Evolutionary conservation across 179 eudicot species (phyloP).

Genomic region (Silene vulgaris): DNA sequence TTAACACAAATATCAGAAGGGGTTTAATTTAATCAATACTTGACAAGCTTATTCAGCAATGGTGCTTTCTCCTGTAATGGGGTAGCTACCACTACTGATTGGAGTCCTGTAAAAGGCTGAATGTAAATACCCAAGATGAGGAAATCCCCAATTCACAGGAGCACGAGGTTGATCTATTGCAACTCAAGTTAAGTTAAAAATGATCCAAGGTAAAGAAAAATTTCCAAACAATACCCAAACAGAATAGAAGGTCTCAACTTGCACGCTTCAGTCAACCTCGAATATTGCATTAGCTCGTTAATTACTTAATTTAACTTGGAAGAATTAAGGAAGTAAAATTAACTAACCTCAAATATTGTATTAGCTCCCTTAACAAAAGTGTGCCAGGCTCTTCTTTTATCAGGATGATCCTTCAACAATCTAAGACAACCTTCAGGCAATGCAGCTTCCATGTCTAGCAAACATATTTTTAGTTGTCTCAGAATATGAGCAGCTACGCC

Average conservation of each 20-base stretch:
- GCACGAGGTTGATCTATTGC: neutral
- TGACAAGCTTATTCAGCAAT: too few species aligned
- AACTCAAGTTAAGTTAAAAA: neutral
- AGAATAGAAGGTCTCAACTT: neutral
- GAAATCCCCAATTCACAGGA: neutral
- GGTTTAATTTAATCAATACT: too few species aligned
- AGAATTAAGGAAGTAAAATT: neutral
- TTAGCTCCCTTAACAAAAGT: conserved; percentile 66
- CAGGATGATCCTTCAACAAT: conserved; percentile 42
- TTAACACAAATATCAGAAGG: too few species aligned
- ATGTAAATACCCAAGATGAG: neutral
- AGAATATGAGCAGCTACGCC: conserved; percentile 57
- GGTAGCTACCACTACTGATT: too few species aligned
- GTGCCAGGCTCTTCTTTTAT: conserved; percentile 67
- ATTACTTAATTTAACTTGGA: too few species aligned
- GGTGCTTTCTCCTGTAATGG: too few species aligned
- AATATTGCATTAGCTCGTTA: neutral
- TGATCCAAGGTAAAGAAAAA: neutral
- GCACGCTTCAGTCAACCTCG: neutral
- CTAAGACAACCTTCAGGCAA: conserved; percentile 69
- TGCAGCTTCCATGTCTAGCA: conserved; percentile 92
- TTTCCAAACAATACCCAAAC: neutral
- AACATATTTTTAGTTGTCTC: conserved; percentile 54
- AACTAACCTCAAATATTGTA: conserved; percentile 78
- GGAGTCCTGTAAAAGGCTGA: neutral